Conservation (phyloP, 2,329 filamentous ascomycete genomes). For the Paraconiothyrium brasiliense region DNA sequence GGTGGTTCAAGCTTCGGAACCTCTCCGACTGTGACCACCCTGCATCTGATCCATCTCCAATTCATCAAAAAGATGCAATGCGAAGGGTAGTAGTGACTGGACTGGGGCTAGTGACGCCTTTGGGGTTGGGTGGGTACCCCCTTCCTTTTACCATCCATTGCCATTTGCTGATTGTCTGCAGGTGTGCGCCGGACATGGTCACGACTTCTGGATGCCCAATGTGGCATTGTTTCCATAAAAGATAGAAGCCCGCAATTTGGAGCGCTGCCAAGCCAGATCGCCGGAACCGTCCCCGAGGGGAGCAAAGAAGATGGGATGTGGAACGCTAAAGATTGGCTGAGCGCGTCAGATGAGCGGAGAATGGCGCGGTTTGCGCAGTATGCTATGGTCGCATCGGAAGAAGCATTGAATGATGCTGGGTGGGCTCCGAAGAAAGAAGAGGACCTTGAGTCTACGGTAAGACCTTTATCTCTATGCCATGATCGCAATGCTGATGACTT, state of each 20-base stretch:
- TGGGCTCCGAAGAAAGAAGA: slow-evolving; percentile 72
- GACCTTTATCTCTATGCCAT: slow-evolving; percentile 18
- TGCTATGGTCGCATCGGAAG: slow-evolving; percentile 83
- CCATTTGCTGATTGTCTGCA: slow-evolving; percentile 36
- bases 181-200: slow-evolving; percentile 80
- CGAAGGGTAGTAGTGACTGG: slow-evolving; percentile 61
- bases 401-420: slow-evolving; percentile 83
- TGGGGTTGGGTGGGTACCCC: slow-evolving; percentile 72
- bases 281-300: slow-evolving; percentile 78
- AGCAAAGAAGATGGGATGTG: slow-evolving; percentile 54
- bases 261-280: slow-evolving; percentile 83
- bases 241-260: slow-evolving; percentile 70
- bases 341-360: slow-evolving; percentile 69
- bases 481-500: slow-evolving; percentile 13
- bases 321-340: slow-evolving; percentile 59
- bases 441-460: slow-evolving; percentile 75
- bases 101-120: slow-evolving; percentile 65
- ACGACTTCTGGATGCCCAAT: slow-evolving; percentile 79
- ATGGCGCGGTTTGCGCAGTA: slow-evolving; percentile 95
- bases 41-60: slow-evolving; percentile 23
- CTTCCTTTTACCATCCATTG: not conserved
- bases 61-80: slow-evolving; percentile 54
- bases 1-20: slow-evolving; percentile 16
- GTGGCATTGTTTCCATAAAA: slow-evolving; percentile 79
- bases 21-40: not conserved